Percentiles rank a stretch among this genome's conserved stretches.
phyloP scores from a whole-genome alignment of 1,284 basidiomycete species.

The Microbotryomycetes sp. region DNA sequence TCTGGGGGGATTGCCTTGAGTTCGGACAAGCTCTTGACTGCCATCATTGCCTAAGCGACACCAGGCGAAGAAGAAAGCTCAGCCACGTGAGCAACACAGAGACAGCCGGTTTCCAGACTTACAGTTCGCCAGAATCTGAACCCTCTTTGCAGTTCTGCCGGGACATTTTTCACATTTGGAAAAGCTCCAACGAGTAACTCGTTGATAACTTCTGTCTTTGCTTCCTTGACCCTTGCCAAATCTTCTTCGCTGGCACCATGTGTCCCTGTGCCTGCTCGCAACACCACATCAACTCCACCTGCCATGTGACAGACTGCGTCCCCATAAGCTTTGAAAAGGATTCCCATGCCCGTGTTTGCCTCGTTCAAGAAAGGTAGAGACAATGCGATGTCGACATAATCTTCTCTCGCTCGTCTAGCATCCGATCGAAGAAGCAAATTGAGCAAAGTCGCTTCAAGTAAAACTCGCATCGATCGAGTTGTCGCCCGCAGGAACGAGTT shows the following conservation, averaged over 20 bases:
- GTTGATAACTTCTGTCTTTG: constrained; percentile 69
- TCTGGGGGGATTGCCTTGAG: constrained; percentile 64
- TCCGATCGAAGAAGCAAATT: constrained; percentile 88
- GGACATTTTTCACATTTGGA: constrained; percentile 75
- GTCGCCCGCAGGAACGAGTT: constrained; percentile 92
- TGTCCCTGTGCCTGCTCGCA: constrained; percentile 56
- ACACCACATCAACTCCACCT: constrained; percentile 26
- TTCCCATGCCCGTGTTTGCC: constrained; percentile 95
- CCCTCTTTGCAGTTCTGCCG: constrained; percentile 82
- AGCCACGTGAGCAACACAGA: neutral
- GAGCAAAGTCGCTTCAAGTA: constrained; percentile 83
- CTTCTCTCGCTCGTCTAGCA: constrained; percentile 76
- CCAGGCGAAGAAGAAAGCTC: constrained; percentile 1
- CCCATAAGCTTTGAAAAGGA: constrained; percentile 75
- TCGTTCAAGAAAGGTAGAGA: constrained; percentile 85
- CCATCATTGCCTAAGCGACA: constrained; percentile 52
- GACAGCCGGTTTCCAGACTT: constrained; percentile 13
- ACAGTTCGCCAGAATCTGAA: constrained; percentile 99
- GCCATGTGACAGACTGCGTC: constrained; percentile 37
- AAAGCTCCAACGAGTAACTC: constrained; percentile 92
- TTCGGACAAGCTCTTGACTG: constrained; percentile 73
- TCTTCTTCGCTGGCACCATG: constrained; percentile 50
- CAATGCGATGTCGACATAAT: constrained; percentile 83
- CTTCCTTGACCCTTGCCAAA: constrained; percentile 68
- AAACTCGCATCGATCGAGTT: constrained; percentile 77